Conservation (phyloP, 177 flowering plant genomes). For the Vitis hybrid region DNA sequence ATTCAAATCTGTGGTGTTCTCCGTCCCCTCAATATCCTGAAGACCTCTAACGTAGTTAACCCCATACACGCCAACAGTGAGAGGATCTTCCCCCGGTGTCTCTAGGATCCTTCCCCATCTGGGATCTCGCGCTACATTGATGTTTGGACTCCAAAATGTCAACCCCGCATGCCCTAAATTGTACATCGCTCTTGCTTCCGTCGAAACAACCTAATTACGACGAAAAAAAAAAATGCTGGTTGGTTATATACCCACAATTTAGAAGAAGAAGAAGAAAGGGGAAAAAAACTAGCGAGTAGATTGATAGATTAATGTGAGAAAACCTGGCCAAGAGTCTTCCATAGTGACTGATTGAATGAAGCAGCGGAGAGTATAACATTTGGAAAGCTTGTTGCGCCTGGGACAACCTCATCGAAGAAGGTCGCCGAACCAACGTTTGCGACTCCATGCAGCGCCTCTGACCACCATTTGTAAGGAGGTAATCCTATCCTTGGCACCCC, state of each 20-base stretch:
- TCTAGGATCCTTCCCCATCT: conserved; percentile 39
- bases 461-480: conserved; percentile 37
- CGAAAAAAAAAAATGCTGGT: no score
- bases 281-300: no score
- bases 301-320: no score
- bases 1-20: conserved; percentile 11
- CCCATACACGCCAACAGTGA: conserved; percentile 14
- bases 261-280: no score
- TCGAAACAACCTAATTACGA: no score
- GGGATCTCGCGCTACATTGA: conserved; percentile 38
- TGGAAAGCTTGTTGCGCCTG: conserved; percentile 37
- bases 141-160: conserved; percentile 1
- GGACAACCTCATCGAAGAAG: conserved; percentile 15
- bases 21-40: conserved; percentile 31
- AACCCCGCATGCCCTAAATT: conserved; percentile 21
- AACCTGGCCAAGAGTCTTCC: conserved; percentile 29
- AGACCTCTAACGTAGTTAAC: conserved; percentile 34
- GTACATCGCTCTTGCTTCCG: not conserved
- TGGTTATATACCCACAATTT: no score
- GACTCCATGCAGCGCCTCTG: conserved; percentile 41
- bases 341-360: conserved; percentile 28
- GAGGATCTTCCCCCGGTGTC: conserved; percentile 47
- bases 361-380: conserved; percentile 28
- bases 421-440: conserved; percentile 24
- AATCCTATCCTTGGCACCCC: conserved; percentile 24